These are phyloP conservation scores for Raffaelea arxii DNA, from an alignment of 2,329 filamentous ascomycete genomes.

Conservation along the genomic window DNA sequence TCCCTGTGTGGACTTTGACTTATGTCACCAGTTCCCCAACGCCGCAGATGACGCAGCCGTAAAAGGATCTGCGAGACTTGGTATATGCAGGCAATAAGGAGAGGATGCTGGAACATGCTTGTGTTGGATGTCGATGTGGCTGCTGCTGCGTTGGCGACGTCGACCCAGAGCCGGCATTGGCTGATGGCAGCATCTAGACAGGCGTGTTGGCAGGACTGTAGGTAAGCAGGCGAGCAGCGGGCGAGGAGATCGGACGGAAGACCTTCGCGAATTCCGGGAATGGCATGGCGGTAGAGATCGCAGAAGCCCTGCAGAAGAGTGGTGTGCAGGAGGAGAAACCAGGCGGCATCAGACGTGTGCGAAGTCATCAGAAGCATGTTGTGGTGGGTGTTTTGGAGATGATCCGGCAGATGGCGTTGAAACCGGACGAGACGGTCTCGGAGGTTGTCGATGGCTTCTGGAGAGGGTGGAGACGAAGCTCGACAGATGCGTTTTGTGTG, in stretches of 20 bases:
- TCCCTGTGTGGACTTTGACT: not conserved
- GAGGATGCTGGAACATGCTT: too few relatives aligned
- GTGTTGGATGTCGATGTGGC: not conserved
- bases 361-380: constrained; percentile 2
- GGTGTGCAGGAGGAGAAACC: constrained; percentile 4
- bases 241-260: not conserved
- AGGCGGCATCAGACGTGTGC: constrained; percentile 1
- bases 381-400: not conserved
- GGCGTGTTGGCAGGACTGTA: not conserved
- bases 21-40: not conserved
- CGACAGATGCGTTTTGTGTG: too few relatives aligned
- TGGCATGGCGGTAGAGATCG: constrained; percentile 2
- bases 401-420: not conserved
- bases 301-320: constrained; percentile 3
- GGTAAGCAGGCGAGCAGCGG: not conserved
- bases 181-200: constrained; percentile 1
- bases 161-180: not conserved
- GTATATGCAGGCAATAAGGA: constrained; percentile 1
- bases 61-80: constrained; percentile 2
- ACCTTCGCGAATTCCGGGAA: constrained; percentile 4
- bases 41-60: not conserved
- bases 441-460: not conserved
- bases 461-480: too few relatives aligned
- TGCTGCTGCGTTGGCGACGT: not conserved
- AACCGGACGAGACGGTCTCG: not conserved